Conservation (phyloP, 768 basidiomycete genomes). For the Tylopilus subfusipes region DNA sequence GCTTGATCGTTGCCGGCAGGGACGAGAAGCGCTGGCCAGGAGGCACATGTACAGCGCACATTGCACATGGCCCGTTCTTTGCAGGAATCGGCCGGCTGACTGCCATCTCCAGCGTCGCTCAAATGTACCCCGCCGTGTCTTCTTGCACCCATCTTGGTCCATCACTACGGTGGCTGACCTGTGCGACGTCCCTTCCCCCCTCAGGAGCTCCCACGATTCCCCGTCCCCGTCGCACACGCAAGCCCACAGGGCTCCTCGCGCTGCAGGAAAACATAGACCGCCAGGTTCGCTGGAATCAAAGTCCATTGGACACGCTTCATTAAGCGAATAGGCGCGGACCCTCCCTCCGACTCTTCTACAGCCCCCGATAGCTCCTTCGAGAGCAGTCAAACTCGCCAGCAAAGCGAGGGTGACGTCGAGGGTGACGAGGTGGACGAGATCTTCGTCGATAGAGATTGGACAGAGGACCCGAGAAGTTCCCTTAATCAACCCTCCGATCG, state of each 20-base stretch:
- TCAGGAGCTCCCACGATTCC: slow-evolving; percentile 31
- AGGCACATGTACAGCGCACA: too few species aligned
- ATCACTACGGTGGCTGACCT: slow-evolving; percentile 5
- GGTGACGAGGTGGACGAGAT: slow-evolving; percentile 60
- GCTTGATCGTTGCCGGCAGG: background rate
- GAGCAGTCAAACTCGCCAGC: slow-evolving; percentile 31
- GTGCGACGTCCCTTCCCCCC: background rate
- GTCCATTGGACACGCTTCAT: slow-evolving; percentile 51
- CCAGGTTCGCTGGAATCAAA: slow-evolving; percentile 37
- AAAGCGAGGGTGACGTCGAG: slow-evolving; percentile 30
- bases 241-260: slow-evolving; percentile 17
- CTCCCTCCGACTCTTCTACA: slow-evolving; percentile 53
- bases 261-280: slow-evolving; percentile 35
- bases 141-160: background rate
- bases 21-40: background rate
- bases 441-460: slow-evolving; percentile 71
- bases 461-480: slow-evolving; percentile 54
- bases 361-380: slow-evolving; percentile 47
- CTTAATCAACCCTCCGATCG: slow-evolving; percentile 50
- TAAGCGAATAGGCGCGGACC: slow-evolving; percentile 53
- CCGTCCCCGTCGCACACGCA: slow-evolving; percentile 41
- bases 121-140: background rate
- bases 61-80: too few species aligned
- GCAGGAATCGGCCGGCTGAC: slow-evolving; percentile 7
- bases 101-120: slow-evolving; percentile 4